A percentile compares a stretch with the other conserved stretches of the same genome.
These are phyloP conservation scores for Porogramme epimiltina DNA, from an alignment of 1,284 basidiomycete species.

Conservation along the genomic window DNA sequence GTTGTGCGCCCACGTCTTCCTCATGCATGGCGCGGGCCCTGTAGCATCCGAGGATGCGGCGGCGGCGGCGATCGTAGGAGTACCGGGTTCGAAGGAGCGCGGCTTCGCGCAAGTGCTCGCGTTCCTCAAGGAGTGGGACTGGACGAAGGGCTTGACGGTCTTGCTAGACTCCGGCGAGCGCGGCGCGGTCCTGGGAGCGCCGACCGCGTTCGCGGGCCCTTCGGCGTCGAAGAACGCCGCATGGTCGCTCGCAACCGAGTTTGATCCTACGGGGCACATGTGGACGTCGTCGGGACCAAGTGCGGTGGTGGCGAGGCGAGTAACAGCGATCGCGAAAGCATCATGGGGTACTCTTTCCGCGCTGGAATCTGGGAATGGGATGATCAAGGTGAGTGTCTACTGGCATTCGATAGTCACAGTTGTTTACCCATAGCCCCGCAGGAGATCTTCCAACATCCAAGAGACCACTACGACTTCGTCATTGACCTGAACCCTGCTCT, in stretches of 20 bases:
- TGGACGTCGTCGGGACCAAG: constrained; percentile 77
- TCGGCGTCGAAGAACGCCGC: constrained; percentile 49
- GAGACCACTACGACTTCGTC: constrained; percentile 85
- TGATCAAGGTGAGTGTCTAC: constrained; percentile 50
- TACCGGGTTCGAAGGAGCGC: constrained; percentile 72
- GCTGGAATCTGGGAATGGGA: constrained; percentile 46
- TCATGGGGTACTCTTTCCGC: constrained; percentile 54
- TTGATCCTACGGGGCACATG: constrained; percentile 72
- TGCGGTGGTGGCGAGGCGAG: constrained; percentile 68
- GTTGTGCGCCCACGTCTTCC: constrained; percentile 71
- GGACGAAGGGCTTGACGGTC: constrained; percentile 67
- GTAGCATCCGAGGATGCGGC: constrained; percentile 27
- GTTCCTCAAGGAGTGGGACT: constrained; percentile 85
- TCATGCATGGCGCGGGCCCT: constrained; percentile 33
- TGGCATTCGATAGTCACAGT: not conserved
- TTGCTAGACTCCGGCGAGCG: constrained; percentile 52
- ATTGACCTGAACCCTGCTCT: constrained; percentile 70
- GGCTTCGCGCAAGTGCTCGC: constrained; percentile 83
- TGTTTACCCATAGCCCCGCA: constrained; percentile 32
- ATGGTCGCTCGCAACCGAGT: constrained; percentile 84
- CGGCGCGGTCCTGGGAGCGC: not conserved
- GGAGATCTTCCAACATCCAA: constrained; percentile 84
- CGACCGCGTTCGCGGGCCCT: constrained; percentile 4
- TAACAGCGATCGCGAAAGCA: constrained; percentile 73
- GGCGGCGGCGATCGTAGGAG: constrained; percentile 32